Evolutionary conservation across 83 land plant genomes (phyloP).

Genomic region (Isoetes engelmannii): DNA sequence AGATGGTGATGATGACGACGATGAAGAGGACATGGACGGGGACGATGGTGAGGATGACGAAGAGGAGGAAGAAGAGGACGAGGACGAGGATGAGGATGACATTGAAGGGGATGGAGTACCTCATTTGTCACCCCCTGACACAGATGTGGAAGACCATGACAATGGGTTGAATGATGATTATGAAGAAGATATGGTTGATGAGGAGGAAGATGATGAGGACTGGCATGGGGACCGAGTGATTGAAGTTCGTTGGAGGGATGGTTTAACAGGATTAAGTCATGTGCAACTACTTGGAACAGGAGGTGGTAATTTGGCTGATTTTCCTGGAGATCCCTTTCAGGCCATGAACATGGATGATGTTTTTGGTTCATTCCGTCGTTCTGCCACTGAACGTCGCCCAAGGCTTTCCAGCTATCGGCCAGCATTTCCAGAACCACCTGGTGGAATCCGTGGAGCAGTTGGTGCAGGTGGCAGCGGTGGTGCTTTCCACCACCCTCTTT

Average conservation of each 20-base stretch:
- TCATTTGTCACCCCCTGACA: constrained; percentile 86
- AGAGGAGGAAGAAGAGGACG: constrained; percentile 83
- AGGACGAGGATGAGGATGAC: constrained; percentile 79
- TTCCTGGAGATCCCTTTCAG: constrained; percentile 68
- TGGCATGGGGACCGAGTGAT: constrained; percentile 83
- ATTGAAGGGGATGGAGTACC: constrained; percentile 71
- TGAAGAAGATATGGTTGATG: constrained; percentile 46
- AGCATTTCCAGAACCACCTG: constrained; percentile 50
- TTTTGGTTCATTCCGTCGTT: constrained; percentile 81
- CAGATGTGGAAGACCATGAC: constrained; percentile 94
- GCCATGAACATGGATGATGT: constrained; percentile 96
- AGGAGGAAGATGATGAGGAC: constrained; percentile 88
- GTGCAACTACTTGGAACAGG: constrained; percentile 74
- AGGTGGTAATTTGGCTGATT: constrained; percentile 50
- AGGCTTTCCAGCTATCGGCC: constrained; percentile 73
- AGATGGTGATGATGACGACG: constrained; percentile 66
- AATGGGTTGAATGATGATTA: constrained; percentile 67
- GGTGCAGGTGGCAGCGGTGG: constrained; percentile 6
- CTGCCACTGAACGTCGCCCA: constrained; percentile 62
- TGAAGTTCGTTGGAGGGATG: constrained; percentile 89
- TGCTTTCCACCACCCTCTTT: constrained; percentile 70
- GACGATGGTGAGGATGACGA: constrained; percentile 68
- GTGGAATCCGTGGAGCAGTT: constrained; percentile 35
- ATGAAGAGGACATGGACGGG: constrained; percentile 56
- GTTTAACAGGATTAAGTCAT: constrained; percentile 83